Evolutionary conservation across 352 stramenopile genomes (phyloP).

Genomic region (Saprolegnia diclina): DNA sequence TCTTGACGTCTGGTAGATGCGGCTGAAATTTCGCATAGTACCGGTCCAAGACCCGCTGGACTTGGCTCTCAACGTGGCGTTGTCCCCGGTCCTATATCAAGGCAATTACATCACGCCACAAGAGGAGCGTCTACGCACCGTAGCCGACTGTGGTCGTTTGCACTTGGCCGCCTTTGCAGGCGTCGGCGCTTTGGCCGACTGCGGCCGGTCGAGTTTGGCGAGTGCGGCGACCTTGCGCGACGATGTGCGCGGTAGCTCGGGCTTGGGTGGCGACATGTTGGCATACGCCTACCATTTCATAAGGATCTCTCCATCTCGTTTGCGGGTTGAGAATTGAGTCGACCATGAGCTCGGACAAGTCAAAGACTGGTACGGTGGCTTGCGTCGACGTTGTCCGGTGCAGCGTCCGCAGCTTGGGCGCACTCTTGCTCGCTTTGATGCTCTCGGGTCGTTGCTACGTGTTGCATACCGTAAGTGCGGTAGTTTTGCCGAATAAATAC

Average conservation of each 20-base stretch:
- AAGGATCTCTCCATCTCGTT: background rate
- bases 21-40: conserved; percentile 21
- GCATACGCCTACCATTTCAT: background rate
- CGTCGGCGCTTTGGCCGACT: background rate
- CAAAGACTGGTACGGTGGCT: conserved; percentile 1
- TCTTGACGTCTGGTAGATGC: conserved; percentile 2
- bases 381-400: background rate
- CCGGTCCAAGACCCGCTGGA: background rate
- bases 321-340: background rate
- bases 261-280: background rate
- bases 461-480: background rate
- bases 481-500: conserved; percentile 2
- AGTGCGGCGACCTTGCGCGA: conserved; percentile 8
- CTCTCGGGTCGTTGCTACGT: conserved; percentile 17
- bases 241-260: background rate
- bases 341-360: conserved; percentile 17
- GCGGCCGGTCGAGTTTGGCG: background rate
- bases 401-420: background rate
- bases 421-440: conserved; percentile 7
- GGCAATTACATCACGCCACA: background rate
- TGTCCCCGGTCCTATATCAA: no score
- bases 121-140: background rate
- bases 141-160: conserved; percentile 18
- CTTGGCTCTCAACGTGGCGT: background rate
- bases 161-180: background rate